phyloP scores from a whole-genome alignment of 345 rosid species.

The Fremontodendron californicum region DNA sequence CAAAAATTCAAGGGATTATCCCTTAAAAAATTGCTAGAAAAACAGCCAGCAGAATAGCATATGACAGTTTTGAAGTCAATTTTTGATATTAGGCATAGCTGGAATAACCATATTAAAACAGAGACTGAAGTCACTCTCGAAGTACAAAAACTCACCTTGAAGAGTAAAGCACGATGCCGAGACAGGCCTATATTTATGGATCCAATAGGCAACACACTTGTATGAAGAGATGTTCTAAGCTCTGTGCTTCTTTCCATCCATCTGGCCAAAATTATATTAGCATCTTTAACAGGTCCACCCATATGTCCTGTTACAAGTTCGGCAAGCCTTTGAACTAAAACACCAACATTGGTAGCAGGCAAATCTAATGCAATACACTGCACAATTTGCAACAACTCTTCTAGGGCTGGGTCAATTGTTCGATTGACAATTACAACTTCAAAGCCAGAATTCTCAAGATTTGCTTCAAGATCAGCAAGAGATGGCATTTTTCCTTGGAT shows the following conservation, averaged over 20 bases:
- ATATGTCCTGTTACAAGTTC: constrained; percentile 93
- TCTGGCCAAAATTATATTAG: constrained; percentile 65
- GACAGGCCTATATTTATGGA: constrained; percentile 81
- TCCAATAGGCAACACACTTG: constrained; percentile 87
- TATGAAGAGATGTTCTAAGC: constrained; percentile 69
- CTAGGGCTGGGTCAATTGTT: constrained; percentile 62
- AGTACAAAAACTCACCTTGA: constrained; percentile 60
- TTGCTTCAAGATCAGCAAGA: constrained; percentile 73
- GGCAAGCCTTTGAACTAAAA: constrained; percentile 77
- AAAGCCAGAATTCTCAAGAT: constrained; percentile 57
- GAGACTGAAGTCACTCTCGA: not conserved
- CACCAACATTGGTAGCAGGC: constrained; percentile 55
- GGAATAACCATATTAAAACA: not conserved
- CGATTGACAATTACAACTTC: constrained; percentile 83
- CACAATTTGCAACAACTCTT: constrained; percentile 78
- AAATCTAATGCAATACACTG: constrained; percentile 76
- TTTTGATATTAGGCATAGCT: not conserved
- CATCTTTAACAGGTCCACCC: constrained; percentile 98
- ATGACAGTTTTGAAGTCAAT: not conserved
- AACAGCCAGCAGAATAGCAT: not conserved
- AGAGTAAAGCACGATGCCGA: constrained; percentile 96
- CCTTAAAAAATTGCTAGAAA: not conserved
- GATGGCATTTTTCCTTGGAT: constrained; percentile 82
- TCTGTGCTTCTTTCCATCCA: constrained; percentile 89
- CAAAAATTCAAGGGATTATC: not conserved